Evolutionary conservation across 2,329 filamentous ascomycete species (phyloP).

Genomic region (Penicillium sp.): DNA sequence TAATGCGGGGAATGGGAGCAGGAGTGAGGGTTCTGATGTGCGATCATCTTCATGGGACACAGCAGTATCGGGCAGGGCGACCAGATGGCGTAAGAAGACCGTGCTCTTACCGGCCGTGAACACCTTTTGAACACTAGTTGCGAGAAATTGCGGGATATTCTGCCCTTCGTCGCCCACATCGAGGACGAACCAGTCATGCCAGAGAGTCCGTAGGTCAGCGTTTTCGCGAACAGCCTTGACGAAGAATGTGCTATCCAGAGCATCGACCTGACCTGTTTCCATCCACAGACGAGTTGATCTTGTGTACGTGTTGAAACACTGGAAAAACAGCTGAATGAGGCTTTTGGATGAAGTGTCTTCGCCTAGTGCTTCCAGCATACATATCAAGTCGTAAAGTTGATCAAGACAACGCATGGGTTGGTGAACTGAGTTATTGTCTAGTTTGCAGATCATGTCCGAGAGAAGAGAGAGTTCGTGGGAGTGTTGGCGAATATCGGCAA

Average conservation of each 20-base stretch:
- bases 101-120: conserved; percentile 89
- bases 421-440: conserved; percentile 47
- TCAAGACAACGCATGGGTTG: conserved; percentile 75
- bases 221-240: conserved; percentile 61
- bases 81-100: conserved; percentile 75
- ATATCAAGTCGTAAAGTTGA: conserved; percentile 70
- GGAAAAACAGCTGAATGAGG: conserved; percentile 71
- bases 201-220: conserved; percentile 65
- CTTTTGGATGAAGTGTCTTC: conserved; percentile 63
- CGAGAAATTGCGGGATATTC: conserved; percentile 74
- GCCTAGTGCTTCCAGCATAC: conserved; percentile 68
- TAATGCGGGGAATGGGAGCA: conserved; percentile 60
- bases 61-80: conserved; percentile 37
- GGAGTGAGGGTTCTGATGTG: conserved; percentile 41
- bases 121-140: conserved; percentile 68
- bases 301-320: conserved; percentile 80
- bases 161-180: conserved; percentile 58
- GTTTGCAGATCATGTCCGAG: conserved; percentile 60
- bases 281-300: conserved; percentile 82
- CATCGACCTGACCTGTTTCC: conserved; percentile 70
- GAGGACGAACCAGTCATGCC: conserved; percentile 74
- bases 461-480: conserved; percentile 62
- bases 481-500: conserved; percentile 57
- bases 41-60: conserved; percentile 35
- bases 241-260: conserved; percentile 73